Percentiles rank a stretch among this genome's conserved stretches.
Evolutionary conservation across 2,329 filamentous ascomycete genomes (phyloP).

Genomic region (Phialophora macrospora): DNA sequence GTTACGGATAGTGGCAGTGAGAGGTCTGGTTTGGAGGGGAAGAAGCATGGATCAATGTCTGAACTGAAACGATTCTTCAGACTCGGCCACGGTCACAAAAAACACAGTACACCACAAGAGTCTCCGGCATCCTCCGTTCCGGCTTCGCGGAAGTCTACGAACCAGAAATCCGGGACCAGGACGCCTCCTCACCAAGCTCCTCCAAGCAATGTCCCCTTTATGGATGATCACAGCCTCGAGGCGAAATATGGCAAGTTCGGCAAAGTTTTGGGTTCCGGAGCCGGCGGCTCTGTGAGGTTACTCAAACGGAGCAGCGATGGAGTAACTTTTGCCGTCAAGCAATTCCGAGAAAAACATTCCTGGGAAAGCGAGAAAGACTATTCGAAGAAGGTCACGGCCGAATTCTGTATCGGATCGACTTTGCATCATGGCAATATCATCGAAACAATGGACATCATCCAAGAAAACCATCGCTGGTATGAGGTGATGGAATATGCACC

Average conservation of each 20-base stretch:
- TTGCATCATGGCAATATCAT: conserved; percentile 98
- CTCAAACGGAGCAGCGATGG: conserved; percentile 93
- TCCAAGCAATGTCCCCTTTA: conserved; percentile 72
- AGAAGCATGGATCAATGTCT: conserved; percentile 80
- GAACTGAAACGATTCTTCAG: conserved; percentile 97
- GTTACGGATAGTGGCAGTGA: conserved; percentile 50
- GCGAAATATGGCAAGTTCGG: conserved; percentile 96
- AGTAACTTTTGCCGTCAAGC: conserved; percentile 95
- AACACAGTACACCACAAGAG: conserved; percentile 61
- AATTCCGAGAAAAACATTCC: conserved; percentile 87
- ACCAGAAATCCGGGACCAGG: conserved; percentile 59
- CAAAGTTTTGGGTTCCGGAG: conserved; percentile 89
- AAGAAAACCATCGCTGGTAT: conserved; percentile 93
- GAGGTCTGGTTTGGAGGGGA: conserved; percentile 49
- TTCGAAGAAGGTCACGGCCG: conserved; percentile 95
- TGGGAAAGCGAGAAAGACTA: conserved; percentile 97
- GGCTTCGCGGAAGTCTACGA: conserved; percentile 62
- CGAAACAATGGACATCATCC: conserved; percentile 93
- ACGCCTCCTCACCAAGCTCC: conserved; percentile 60
- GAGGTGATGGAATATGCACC: conserved; percentile 99
- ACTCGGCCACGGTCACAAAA: conserved; percentile 67
- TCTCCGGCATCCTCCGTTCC: conserved; percentile 61
- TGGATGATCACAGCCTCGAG: conserved; percentile 86
- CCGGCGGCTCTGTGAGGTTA: conserved; percentile 88
- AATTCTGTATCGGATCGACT: conserved; percentile 97